Conservation (phyloP, 768 basidiomycete species). For the Phlegmacium glaucopus region DNA sequence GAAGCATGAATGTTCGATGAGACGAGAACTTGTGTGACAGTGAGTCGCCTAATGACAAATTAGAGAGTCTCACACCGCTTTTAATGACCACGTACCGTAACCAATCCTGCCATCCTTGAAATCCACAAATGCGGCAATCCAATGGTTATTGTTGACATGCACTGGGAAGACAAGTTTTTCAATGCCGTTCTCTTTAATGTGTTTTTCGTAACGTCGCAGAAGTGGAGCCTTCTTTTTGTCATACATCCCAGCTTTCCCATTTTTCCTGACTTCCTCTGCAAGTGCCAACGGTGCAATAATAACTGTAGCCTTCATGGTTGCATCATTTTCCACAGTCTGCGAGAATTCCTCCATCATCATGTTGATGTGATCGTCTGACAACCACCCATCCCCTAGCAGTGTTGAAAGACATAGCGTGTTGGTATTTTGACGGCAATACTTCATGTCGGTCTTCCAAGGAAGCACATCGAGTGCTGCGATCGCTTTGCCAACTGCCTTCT, state of each 20-base stretch:
- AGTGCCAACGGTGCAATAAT: neutral
- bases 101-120: neutral
- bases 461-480: neutral
- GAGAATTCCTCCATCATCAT: neutral
- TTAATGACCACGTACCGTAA: neutral
- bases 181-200: neutral
- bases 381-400: neutral
- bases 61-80: neutral
- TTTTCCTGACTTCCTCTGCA: neutral
- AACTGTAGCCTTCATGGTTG: neutral
- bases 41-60: neutral
- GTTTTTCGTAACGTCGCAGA: neutral
- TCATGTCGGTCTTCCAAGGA: neutral
- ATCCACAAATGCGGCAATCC: neutral
- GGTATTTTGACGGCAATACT: neutral
- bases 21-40: neutral
- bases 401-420: neutral
- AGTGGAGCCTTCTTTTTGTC: neutral
- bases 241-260: neutral
- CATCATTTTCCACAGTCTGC: neutral
- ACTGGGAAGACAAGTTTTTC: neutral
- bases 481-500: neutral
- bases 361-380: neutral
- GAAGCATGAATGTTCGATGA: neutral
- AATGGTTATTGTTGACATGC: neutral